Evolutionary conservation across 192 early-diverging fungal species (phyloP).

Genomic region (Coemansia sp.): DNA sequence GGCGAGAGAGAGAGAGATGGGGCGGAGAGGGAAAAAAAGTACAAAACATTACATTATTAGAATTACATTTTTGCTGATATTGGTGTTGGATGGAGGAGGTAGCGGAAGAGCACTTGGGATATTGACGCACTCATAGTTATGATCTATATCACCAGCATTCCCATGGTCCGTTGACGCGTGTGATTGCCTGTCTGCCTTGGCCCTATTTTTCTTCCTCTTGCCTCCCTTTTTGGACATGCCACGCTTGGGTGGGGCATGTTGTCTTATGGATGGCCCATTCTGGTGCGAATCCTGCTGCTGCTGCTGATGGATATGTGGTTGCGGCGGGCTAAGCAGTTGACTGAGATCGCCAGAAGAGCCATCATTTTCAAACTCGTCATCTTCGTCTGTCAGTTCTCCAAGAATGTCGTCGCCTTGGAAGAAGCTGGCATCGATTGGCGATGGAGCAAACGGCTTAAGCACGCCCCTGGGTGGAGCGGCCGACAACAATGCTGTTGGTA

Average conservation of each 20-base stretch:
- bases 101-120: constrained; percentile 29
- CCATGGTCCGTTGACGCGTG: constrained; percentile 11
- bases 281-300: no score
- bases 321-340: constrained; percentile 1
- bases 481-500: neutral
- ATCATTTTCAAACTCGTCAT: neutral
- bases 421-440: constrained; percentile 33
- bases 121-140: neutral
- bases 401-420: constrained; percentile 12
- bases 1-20: neutral
- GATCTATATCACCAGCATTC: neutral
- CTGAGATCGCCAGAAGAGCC: neutral
- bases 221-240: constrained; percentile 22
- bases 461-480: constrained; percentile 34
- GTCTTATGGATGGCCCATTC: neutral
- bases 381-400: constrained; percentile 10
- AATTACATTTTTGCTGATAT: constrained; percentile 49
- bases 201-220: constrained; percentile 29
- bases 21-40: neutral
- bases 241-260: neutral
- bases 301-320: no score
- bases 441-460: constrained; percentile 46
- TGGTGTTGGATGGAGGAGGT: constrained; percentile 31
- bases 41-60: constrained; percentile 17
- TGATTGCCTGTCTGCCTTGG: constrained; percentile 8